These are phyloP conservation scores for Petasospora rhodanensis DNA, from an alignment of 1,139 yeast species.

Conservation along the genomic window DNA sequence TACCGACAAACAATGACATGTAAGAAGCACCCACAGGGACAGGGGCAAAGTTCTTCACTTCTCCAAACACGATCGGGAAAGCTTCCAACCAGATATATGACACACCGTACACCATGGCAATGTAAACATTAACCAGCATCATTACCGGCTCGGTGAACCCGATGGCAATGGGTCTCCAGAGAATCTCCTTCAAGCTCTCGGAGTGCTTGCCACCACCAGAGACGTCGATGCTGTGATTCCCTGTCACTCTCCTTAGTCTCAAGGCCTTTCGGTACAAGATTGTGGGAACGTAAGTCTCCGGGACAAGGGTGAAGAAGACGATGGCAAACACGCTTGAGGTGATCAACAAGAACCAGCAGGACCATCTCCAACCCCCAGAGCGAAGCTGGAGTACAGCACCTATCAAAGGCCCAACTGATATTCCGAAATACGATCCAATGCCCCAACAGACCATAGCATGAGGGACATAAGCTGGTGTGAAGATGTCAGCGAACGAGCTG, in stretches of 20 bases:
- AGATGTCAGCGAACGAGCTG: conserved; percentile 51
- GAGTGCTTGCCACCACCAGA: conserved; percentile 31
- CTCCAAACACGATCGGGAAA: conserved; percentile 50
- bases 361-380: conserved; percentile 42
- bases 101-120: conserved; percentile 50
- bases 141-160: conserved; percentile 42
- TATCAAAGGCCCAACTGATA: conserved; percentile 60
- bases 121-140: conserved; percentile 43
- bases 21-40: conserved; percentile 47
- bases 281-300: conserved; percentile 48
- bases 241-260: conserved; percentile 43
- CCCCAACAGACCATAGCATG: conserved; percentile 46
- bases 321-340: conserved; percentile 35
- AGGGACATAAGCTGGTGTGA: conserved; percentile 38
- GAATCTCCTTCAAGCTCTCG: conserved; percentile 33
- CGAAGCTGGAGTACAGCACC: conserved; percentile 43
- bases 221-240: conserved; percentile 36
- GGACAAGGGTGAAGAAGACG: conserved; percentile 36
- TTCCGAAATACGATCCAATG: conserved; percentile 53
- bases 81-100: conserved; percentile 60
- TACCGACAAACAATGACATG: conserved; percentile 42
- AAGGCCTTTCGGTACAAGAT: conserved; percentile 41
- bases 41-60: conserved; percentile 42
- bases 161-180: conserved; percentile 48
- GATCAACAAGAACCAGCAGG: conserved; percentile 41